Evolutionary conservation across 169 alveolate species (phyloP).

Genomic region (Cryptosporidium sp.): DNA sequence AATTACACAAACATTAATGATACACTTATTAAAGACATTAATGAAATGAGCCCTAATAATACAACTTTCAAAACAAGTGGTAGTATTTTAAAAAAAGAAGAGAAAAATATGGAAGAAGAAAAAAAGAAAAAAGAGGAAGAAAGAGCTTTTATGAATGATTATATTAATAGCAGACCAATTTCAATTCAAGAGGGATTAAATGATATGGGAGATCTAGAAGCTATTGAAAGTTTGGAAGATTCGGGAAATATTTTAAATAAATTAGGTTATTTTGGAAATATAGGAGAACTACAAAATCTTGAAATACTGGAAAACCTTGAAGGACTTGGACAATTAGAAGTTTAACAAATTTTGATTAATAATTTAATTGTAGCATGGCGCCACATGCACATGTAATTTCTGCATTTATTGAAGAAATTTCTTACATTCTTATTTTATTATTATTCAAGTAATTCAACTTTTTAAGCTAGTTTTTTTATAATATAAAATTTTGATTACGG

Average conservation of each 20-base stretch:
- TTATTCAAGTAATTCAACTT: too few relatives aligned
- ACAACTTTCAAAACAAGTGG: neutral
- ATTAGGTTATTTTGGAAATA: slow-evolving; percentile 16
- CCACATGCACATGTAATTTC: neutral
- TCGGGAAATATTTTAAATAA: neutral
- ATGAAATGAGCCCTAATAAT: neutral
- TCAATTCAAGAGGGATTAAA: slow-evolving; percentile 6
- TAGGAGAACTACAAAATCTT: slow-evolving; percentile 1
- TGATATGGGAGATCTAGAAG: slow-evolving; percentile 9
- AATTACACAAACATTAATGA: neutral
- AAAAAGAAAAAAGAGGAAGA: neutral
- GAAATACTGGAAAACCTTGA: slow-evolving; percentile 8
- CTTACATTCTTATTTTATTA: too few relatives aligned
- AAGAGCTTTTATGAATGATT: neutral
- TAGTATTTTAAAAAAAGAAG: neutral
- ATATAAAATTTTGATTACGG: neutral
- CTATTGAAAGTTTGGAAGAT: neutral
- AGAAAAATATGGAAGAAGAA: neutral
- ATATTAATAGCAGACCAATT: neutral
- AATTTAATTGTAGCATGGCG: neutral
- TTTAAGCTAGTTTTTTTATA: too few relatives aligned
- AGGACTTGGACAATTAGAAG: neutral
- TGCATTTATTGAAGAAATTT: neutral
- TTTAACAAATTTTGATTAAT: neutral
- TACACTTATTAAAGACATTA: neutral